Evolutionary conservation across 2,329 filamentous ascomycete genomes (phyloP).

Genomic region (Colletotrichum liriopes): DNA sequence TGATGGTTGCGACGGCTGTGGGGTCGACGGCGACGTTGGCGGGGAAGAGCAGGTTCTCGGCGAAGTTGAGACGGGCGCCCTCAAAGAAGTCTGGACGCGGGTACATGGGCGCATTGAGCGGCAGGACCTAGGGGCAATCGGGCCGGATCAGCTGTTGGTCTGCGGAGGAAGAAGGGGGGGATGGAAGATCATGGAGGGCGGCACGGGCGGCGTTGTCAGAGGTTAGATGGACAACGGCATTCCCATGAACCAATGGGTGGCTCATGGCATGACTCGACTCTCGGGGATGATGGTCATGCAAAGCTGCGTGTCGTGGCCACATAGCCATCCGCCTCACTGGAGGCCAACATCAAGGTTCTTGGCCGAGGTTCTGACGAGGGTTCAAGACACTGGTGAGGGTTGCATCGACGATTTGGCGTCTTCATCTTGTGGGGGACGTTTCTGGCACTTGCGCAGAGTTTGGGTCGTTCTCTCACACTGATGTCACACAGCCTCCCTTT

Average conservation of each 20-base stretch:
- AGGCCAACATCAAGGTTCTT: conserved; percentile 23
- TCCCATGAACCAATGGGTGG: conserved; percentile 1
- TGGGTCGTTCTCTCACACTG: conserved; percentile 18
- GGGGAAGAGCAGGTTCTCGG: conserved; percentile 93
- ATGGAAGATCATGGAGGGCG: conserved; percentile 11
- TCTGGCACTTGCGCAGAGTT: conserved; percentile 36
- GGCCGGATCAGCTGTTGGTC: conserved; percentile 28
- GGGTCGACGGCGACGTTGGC: conserved; percentile 69
- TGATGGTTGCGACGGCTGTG: conserved; percentile 80
- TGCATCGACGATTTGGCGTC: conserved; percentile 26
- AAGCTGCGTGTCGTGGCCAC: conserved; percentile 9
- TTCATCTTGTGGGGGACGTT: conserved; percentile 4
- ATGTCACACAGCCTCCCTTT: conserved; percentile 23
- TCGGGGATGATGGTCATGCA: conserved; percentile 29
- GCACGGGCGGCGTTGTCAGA: neutral
- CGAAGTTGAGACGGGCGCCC: conserved; percentile 88
- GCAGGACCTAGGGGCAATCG: conserved; percentile 72
- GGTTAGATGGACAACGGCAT: conserved; percentile 11
- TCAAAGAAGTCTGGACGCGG: conserved; percentile 90
- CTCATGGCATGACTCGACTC: conserved; percentile 31
- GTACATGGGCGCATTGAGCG: conserved; percentile 80
- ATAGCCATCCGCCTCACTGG: conserved; percentile 19
- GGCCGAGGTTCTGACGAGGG: conserved; percentile 31
- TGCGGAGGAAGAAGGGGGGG: neutral
- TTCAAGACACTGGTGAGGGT: conserved; percentile 40